These are phyloP conservation scores for Fomitiporia mediterranea DNA, from an alignment of 1,284 basidiomycete genomes.

Conservation along the genomic window DNA sequence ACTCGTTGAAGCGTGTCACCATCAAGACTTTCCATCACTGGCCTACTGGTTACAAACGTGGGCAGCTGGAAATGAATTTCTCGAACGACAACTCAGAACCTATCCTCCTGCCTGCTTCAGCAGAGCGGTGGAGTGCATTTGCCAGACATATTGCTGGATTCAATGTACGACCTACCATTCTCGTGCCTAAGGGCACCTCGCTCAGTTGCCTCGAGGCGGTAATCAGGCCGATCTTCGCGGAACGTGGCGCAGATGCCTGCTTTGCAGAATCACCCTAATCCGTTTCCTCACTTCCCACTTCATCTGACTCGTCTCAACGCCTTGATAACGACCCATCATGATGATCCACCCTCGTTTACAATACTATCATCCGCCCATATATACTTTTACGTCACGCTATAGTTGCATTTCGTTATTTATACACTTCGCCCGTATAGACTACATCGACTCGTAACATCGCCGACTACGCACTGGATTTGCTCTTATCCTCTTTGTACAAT, in stretches of 20 bases:
- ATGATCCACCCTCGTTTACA: too few species aligned
- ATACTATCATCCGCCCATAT: too few species aligned
- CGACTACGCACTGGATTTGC: too few species aligned
- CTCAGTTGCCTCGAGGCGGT: not conserved
- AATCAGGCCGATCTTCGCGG: not conserved
- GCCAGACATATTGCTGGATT: constrained; percentile 4
- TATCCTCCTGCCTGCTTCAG: not conserved
- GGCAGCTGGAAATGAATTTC: not conserved
- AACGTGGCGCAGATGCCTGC: not conserved
- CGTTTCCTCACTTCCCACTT: not conserved
- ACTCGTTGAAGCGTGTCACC: constrained; percentile 6
- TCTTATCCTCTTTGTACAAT: not conserved
- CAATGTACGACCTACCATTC: constrained; percentile 2
- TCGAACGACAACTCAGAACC: not conserved
- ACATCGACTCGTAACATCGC: too few species aligned
- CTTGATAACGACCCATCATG: too few species aligned
- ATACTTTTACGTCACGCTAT: not conserved
- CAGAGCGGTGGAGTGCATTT: constrained; percentile 7
- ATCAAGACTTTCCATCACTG: constrained; percentile 14
- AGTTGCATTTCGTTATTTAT: not conserved
- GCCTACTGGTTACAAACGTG: constrained; percentile 2
- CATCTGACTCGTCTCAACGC: too few species aligned
- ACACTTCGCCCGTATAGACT: not conserved
- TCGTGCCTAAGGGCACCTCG: constrained; percentile 5
- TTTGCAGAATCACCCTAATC: constrained; percentile 2